Percentiles rank a stretch among this genome's conserved stretches.
phyloP scores from a whole-genome alignment of 371 early-diverging fungal species.

The Syncephalastrum contaminatum region DNA sequence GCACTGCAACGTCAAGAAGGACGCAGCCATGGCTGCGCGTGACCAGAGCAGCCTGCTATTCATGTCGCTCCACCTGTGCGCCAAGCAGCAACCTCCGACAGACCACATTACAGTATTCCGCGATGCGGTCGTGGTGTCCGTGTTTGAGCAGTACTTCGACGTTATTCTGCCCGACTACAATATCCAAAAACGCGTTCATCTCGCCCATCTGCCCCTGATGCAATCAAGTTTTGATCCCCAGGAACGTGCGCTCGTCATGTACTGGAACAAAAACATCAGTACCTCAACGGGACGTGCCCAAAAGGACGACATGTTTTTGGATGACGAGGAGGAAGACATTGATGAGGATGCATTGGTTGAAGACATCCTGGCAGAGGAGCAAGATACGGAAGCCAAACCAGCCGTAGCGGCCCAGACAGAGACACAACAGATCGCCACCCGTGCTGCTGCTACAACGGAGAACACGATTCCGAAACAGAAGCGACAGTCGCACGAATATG shows the following conservation, averaged over 20 bases:
- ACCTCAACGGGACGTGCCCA: constrained; percentile 35
- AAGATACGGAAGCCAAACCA: constrained; percentile 10
- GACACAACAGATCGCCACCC: neutral
- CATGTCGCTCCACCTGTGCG: constrained; percentile 55
- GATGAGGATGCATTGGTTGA: constrained; percentile 38
- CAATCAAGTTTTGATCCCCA: constrained; percentile 36
- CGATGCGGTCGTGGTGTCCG: constrained; percentile 46
- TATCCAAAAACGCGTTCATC: constrained; percentile 56
- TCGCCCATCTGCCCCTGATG: constrained; percentile 43
- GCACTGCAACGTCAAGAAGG: constrained; percentile 78
- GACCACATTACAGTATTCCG: constrained; percentile 27
- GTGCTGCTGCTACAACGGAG: neutral
- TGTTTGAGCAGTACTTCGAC: constrained; percentile 52
- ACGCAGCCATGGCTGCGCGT: constrained; percentile 66
- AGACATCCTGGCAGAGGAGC: constrained; percentile 18
- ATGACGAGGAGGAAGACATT: constrained; percentile 27
- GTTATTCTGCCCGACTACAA: constrained; percentile 61
- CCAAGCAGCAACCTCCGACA: constrained; percentile 22
- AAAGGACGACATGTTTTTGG: neutral
- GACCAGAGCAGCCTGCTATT: constrained; percentile 69
- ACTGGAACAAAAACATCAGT: constrained; percentile 52
- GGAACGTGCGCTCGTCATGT: constrained; percentile 45
- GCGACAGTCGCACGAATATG: too few relatives aligned
- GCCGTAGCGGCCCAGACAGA: neutral
- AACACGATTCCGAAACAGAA: neutral